phyloP scores from a whole-genome alignment of 164 flowering plant genomes.

The Warburgia ugandensis region DNA sequence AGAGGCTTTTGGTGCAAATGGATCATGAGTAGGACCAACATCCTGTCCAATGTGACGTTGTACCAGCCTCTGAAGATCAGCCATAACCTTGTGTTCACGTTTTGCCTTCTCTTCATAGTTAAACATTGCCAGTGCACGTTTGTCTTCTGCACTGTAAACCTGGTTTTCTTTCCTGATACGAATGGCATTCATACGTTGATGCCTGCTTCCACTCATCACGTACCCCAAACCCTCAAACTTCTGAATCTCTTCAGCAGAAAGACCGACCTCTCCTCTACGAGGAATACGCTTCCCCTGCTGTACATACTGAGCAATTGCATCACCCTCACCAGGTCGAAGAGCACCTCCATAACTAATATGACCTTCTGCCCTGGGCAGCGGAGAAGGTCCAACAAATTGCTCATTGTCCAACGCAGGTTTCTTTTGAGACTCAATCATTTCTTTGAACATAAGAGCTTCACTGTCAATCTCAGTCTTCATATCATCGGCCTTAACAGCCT shows the following conservation, averaged over 20 bases:
- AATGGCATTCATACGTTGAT: slow-evolving; percentile 97
- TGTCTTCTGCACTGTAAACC: slow-evolving; percentile 95
- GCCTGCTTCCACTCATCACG: slow-evolving; percentile 99
- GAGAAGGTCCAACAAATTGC: slow-evolving; percentile 73
- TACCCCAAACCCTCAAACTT: slow-evolving; percentile 88
- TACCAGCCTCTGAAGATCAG: slow-evolving; percentile 88
- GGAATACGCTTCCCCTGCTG: slow-evolving; percentile 98
- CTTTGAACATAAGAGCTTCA: slow-evolving; percentile 59
- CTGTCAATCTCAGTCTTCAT: slow-evolving; percentile 25
- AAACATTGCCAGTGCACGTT: slow-evolving; percentile 87
- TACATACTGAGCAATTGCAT: slow-evolving; percentile 97
- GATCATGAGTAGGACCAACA: slow-evolving; percentile 86
- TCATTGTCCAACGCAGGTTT: slow-evolving; percentile 62
- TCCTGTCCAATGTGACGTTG: slow-evolving; percentile 94
- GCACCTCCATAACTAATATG: slow-evolving; percentile 99
- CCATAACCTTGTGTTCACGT: slow-evolving; percentile 94
- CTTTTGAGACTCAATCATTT: slow-evolving; percentile 71
- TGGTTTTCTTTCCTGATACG: slow-evolving; percentile 99
- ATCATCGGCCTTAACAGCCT: slow-evolving; percentile 16
- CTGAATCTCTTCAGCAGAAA: slow-evolving; percentile 91
- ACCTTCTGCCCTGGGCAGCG: slow-evolving; percentile 90
- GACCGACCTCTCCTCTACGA: slow-evolving; percentile 98
- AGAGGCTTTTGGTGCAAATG: slow-evolving; percentile 52
- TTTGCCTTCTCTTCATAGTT: slow-evolving; percentile 93
- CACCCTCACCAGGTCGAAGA: slow-evolving; percentile 97